Percentiles rank a stretch among this genome's conserved stretches.
Evolutionary conservation across 208 protist species (phyloP).

Genomic region (Trypanosoma rangeli): DNA sequence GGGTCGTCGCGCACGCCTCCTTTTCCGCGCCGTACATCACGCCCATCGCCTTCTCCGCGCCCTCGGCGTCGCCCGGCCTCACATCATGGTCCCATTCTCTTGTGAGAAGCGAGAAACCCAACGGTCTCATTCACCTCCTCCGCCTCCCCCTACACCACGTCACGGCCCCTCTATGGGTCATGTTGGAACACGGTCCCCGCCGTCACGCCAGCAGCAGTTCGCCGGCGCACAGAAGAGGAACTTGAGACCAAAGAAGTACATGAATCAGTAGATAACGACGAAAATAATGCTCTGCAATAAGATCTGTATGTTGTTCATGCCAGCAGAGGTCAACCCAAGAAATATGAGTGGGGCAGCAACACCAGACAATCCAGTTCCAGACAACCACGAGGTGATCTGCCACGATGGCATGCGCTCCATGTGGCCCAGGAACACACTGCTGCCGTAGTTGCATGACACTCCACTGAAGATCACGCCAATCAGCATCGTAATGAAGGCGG

Average conservation of each 20-base stretch:
- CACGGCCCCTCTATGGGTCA: no score
- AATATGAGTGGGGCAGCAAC: conserved; percentile 76
- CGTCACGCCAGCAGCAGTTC: no score
- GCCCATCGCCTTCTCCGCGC: no score
- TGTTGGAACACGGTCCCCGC: neutral
- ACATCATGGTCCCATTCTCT: no score
- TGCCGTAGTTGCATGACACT: conserved; percentile 70
- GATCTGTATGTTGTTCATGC: conserved; percentile 43
- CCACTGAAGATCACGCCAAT: conserved; percentile 72
- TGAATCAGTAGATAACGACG: conserved; percentile 58
- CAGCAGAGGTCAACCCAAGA: conserved; percentile 56
- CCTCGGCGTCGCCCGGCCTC: no score
- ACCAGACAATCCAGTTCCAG: conserved; percentile 88
- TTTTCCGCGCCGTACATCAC: no score
- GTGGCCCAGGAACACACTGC: conserved; percentile 74
- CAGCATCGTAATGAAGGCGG: conserved; percentile 64
- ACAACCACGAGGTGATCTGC: conserved; percentile 84
- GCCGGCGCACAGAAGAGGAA: conserved; percentile 16
- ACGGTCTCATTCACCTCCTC: no score
- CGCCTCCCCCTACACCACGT: no score
- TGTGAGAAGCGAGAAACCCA: no score
- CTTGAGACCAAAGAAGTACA: conserved; percentile 70
- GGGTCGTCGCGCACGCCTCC: no score
- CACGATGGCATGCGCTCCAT: conserved; percentile 77
- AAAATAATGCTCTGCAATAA: conserved; percentile 82